Evolutionary conservation across 495 filamentous ascomycete genomes (phyloP).

Genomic region (Daldinia childiae): DNA sequence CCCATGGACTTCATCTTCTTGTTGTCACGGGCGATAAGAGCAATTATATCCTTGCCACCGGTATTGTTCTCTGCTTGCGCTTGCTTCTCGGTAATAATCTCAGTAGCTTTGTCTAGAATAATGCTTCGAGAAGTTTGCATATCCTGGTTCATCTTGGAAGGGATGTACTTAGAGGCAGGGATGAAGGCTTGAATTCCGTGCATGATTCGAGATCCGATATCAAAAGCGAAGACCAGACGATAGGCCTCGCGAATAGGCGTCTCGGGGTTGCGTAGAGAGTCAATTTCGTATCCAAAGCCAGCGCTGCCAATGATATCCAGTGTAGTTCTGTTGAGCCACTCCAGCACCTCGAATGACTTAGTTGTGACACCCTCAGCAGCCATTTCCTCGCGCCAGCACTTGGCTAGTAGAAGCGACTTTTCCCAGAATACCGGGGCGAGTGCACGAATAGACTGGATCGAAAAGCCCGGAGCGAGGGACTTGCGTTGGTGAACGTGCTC

Average conservation of each 20-base stretch:
- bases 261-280: slow-evolving; percentile 54
- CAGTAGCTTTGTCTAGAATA: slow-evolving; percentile 50
- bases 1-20: slow-evolving; percentile 50
- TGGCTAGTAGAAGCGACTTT: slow-evolving; percentile 57
- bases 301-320: slow-evolving; percentile 64
- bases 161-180: slow-evolving; percentile 53
- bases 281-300: slow-evolving; percentile 59
- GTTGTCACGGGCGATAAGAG: slow-evolving; percentile 56
- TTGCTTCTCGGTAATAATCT: slow-evolving; percentile 51
- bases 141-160: slow-evolving; percentile 57
- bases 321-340: slow-evolving; percentile 60
- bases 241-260: slow-evolving; percentile 57
- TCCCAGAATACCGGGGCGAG: slow-evolving; percentile 62
- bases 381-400: slow-evolving; percentile 55
- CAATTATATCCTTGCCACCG: slow-evolving; percentile 54
- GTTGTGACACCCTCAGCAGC: slow-evolving; percentile 37
- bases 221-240: slow-evolving; percentile 56
- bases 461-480: slow-evolving; percentile 57
- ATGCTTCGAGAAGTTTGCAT: slow-evolving; percentile 53
- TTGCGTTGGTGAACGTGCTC: slow-evolving; percentile 59
- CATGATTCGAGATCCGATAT: slow-evolving; percentile 50
- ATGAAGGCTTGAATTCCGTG: slow-evolving; percentile 59
- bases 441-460: slow-evolving; percentile 54
- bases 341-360: slow-evolving; percentile 53
- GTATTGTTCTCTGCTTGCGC: slow-evolving; percentile 57